Conservation (phyloP, 176 grass and related monocot species). For the Oryza brachyantha region DNA sequence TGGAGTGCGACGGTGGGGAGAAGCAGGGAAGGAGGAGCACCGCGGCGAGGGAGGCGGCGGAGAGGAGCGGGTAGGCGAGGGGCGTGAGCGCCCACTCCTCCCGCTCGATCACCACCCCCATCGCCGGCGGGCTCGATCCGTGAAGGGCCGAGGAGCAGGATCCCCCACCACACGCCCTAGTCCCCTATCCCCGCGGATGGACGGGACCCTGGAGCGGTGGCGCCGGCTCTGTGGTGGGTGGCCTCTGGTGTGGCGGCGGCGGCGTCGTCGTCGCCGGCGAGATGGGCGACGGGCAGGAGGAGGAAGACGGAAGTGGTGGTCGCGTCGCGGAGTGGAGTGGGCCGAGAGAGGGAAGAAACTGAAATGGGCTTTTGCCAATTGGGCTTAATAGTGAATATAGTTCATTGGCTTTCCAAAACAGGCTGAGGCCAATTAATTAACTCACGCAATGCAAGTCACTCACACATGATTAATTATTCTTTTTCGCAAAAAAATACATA, state of each 20-base stretch:
- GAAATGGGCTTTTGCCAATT: too few species aligned
- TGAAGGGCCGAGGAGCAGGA: not conserved
- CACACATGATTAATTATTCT: too few species aligned
- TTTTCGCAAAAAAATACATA: too few species aligned
- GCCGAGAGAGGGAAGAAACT: too few species aligned
- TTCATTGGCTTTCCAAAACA: too few species aligned
- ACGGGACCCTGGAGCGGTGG: not conserved
- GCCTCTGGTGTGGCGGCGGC: not conserved
- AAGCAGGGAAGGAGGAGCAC: conserved; percentile 69
- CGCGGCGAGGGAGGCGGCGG: conserved; percentile 48
- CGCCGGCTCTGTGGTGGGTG: not conserved
- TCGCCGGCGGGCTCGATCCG: not conserved
- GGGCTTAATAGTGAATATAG: too few species aligned
- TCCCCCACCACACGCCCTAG: too few species aligned
- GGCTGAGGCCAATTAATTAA: too few species aligned
- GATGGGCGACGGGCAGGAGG: not conserved
- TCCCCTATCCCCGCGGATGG: too few species aligned
- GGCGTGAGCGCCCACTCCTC: conserved; percentile 70
- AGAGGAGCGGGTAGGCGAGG: conserved; percentile 60
- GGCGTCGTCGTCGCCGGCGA: not conserved
- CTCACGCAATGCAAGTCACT: too few species aligned
- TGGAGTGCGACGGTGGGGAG: conserved; percentile 26
- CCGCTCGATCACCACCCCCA: conserved; percentile 83
- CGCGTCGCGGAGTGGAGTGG: too few species aligned
- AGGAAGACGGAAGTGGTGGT: too few species aligned